Evolutionary conservation across 2,329 filamentous ascomycete genomes (phyloP).

Genomic region (Trichophyton benhamiae): DNA sequence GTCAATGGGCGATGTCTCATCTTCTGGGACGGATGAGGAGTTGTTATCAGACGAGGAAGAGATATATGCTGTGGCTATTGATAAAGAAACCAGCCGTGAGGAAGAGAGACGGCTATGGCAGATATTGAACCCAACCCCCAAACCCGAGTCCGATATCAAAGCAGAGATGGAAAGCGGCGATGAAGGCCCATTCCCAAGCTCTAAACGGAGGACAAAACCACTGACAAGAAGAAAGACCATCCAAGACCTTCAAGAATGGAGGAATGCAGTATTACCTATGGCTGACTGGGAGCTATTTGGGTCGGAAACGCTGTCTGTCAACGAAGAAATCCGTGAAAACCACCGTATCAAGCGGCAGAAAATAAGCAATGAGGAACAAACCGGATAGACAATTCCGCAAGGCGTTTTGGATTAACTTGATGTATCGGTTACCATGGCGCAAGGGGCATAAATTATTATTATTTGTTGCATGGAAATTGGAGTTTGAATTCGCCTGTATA

Average conservation of each 20-base stretch:
- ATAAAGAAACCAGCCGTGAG: conserved; percentile 31
- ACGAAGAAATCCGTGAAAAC: conserved; percentile 22
- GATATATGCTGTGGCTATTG: conserved; percentile 36
- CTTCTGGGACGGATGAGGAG: conserved; percentile 9
- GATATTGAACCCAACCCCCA: conserved; percentile 25
- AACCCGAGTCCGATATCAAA: conserved; percentile 10
- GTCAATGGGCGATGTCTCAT: not conserved
- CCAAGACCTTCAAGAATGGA: conserved; percentile 37
- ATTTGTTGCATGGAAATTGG: not conserved
- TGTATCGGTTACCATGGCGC: no score
- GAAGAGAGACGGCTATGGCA: conserved; percentile 38
- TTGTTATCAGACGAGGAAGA: conserved; percentile 28
- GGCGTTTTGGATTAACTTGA: no score
- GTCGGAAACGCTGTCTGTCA: conserved; percentile 18
- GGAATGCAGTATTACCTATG: conserved; percentile 33
- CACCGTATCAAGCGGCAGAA: conserved; percentile 18
- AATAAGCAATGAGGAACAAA: not conserved
- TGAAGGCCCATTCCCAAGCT: conserved; percentile 12
- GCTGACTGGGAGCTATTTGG: conserved; percentile 41
- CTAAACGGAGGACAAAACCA: conserved; percentile 11
- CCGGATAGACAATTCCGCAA: not conserved
- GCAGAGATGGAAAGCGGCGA: conserved; percentile 14
- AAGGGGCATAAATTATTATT: no score
- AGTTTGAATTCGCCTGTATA: not conserved
- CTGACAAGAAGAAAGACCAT: conserved; percentile 22